Evolutionary conservation across 805 yeast genomes (phyloP), one percentile per base, ranked within the genome.

Genomic region (Barnettozyma vustinii): DNA sequence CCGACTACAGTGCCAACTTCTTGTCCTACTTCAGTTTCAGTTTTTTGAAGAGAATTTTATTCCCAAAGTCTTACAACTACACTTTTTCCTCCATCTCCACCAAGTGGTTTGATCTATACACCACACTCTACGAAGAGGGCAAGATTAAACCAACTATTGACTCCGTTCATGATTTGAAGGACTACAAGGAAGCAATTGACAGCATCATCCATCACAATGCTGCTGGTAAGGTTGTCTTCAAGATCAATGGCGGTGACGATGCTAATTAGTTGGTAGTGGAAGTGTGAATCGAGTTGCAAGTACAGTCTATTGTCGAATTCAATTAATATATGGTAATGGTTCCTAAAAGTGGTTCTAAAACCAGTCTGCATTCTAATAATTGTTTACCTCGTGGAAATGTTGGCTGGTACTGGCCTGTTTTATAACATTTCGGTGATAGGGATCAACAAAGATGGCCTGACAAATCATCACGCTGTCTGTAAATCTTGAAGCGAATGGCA

Each of bases 121-220:
- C 49, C 20, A 64, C 68, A 30, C 53, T 75, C 46, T 62, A 75
- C 51, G 68, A 65, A 16, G 63, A 69, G 15, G 76, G 73, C 2
- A 61, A 70, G 13, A 56, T 79, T 46, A 62, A 65, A 43, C 67
- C 80, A 5, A 62, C 69, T 7, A 70, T 86, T 42, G 92, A 85
- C 58, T 71, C 82, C 5, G 75, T 74, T 33, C 73, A 68, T 52
- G 60, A 70, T 15, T 73, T 83, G 53, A 73, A 68, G 2, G 75
- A 84, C 16, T 77, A 62, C 52, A 53, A 72, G 42, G 60, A 68
- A 9, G 94, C 89, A 1, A 61, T 76, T 41, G 75, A 75, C 9
- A 68, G 68, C 52, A 60, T 84, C 26, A 62, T 61, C 8, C 62
- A 71, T 30, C 75, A 78, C 49, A 68, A 62, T 43, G 81, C 83